Evolutionary conservation across 2,329 filamentous ascomycete genomes (phyloP).

Genomic region (Elsinoe australis): DNA sequence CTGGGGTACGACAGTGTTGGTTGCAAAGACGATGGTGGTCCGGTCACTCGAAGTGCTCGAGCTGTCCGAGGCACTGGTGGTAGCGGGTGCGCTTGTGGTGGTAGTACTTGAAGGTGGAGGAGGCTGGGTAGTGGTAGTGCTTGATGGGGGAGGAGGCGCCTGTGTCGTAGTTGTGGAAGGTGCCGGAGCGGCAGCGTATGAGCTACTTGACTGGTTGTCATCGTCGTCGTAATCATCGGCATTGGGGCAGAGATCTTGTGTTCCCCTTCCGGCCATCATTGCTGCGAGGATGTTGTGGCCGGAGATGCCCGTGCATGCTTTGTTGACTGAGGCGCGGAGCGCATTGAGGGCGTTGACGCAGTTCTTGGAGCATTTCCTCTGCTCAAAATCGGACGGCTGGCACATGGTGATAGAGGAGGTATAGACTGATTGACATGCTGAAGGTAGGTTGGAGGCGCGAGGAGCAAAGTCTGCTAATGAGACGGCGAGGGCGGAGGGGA

Average conservation of each 20-base stretch:
- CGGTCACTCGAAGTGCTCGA: constrained; percentile 3
- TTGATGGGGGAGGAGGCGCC: not conserved
- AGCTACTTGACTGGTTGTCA: constrained; percentile 9
- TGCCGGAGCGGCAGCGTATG: constrained; percentile 15
- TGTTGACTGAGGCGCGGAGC: constrained; percentile 30
- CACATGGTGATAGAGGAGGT: constrained; percentile 36
- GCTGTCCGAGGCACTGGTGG: constrained; percentile 19
- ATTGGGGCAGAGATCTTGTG: constrained; percentile 34
- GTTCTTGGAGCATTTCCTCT: constrained; percentile 27
- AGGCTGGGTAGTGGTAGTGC: constrained; percentile 6
- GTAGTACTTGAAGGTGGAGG: constrained; percentile 18
- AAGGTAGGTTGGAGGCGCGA: constrained; percentile 34
- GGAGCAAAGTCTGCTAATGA: constrained; percentile 41
- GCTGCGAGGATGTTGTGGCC: constrained; percentile 37
- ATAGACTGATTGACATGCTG: constrained; percentile 36
- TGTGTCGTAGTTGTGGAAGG: constrained; percentile 14
- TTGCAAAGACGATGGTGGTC: constrained; percentile 8
- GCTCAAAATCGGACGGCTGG: constrained; percentile 33
- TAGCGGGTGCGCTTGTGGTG: constrained; percentile 17
- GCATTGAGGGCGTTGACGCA: constrained; percentile 37
- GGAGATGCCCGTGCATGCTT: constrained; percentile 31
- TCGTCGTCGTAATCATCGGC: constrained; percentile 23
- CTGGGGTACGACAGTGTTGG: constrained; percentile 17
- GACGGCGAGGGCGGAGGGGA: constrained; percentile 29
- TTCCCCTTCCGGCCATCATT: constrained; percentile 36